A percentile compares a stretch with the other conserved stretches of the same genome.
phyloP scores from a whole-genome alignment of 2,329 filamentous ascomycete species.

The Ophiostoma sp. region DNA sequence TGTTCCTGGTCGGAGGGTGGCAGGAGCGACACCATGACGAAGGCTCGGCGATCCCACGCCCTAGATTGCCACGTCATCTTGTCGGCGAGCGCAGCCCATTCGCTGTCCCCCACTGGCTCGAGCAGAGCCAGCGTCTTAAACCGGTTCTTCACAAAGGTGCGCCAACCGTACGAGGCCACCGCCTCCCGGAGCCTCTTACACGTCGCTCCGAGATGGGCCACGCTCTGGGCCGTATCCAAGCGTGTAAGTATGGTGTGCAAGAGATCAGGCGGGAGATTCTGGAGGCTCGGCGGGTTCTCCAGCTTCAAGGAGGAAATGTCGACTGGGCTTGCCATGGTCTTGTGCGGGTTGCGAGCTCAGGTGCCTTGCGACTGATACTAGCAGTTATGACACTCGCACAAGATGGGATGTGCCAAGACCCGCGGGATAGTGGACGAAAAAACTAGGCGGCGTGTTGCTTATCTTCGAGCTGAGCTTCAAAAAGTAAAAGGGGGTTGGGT shows the following conservation, averaged over 20 bases:
- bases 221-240: not conserved
- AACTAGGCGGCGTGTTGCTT: no score
- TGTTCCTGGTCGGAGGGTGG: constrained; percentile 27
- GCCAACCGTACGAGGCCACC: not conserved
- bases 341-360: no score
- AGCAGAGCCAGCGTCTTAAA: not conserved
- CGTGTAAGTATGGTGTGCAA: not conserved
- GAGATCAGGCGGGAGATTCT: not conserved
- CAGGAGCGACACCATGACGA: constrained; percentile 37
- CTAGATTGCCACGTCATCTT: constrained; percentile 47
- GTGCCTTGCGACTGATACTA: no score
- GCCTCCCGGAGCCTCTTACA: not conserved
- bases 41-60: constrained; percentile 47
- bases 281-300: not conserved
- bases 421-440: no score
- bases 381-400: no score
- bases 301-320: not conserved
- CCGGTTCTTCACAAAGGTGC: not conserved
- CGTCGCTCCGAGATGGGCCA: not conserved
- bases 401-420: no score
- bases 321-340: not conserved
- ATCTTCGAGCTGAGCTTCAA: no score
- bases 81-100: constrained; percentile 40
- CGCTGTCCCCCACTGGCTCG: not conserved
- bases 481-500: no score